These are phyloP conservation scores for Epicoccum nigrum DNA, from an alignment of 2,329 filamentous ascomycete genomes.

Conservation along the genomic window DNA sequence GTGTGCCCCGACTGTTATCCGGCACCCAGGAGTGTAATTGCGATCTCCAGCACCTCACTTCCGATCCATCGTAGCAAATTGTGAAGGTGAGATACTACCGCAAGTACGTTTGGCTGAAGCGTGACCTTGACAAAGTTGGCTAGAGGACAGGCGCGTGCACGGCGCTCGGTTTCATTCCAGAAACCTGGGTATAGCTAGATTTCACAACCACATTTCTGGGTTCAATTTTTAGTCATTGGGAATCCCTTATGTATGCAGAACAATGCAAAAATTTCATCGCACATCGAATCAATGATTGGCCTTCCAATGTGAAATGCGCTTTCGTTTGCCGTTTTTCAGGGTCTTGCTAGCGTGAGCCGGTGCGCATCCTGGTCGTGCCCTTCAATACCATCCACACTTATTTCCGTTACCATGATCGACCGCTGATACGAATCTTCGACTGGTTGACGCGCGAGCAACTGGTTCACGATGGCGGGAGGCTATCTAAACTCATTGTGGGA, in stretches of 20 bases:
- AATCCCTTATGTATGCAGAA: not conserved
- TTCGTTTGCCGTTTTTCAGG: slow-evolving; percentile 6
- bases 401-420: slow-evolving; percentile 25
- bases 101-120: not conserved
- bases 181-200: not conserved
- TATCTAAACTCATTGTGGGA: slow-evolving; percentile 32
- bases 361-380: slow-evolving; percentile 10
- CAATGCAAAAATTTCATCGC: not conserved
- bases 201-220: not conserved
- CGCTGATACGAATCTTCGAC: slow-evolving; percentile 21
- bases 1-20: slow-evolving; percentile 3
- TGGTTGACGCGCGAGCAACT: slow-evolving; percentile 14
- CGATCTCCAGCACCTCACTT: not conserved
- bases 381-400: slow-evolving; percentile 9
- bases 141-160: slow-evolving; percentile 5
- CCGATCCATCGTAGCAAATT: slow-evolving; percentile 1
- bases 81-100: slow-evolving; percentile 7
- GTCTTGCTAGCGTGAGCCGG: slow-evolving; percentile 14
- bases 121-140: slow-evolving; percentile 4
- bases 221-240: not conserved
- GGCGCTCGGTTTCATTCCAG: slow-evolving; percentile 13
- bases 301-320: not conserved
- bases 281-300: too few species aligned
- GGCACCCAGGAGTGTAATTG: slow-evolving; percentile 1
- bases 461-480: slow-evolving; percentile 29